Evolutionary conservation across 176 grass and related monocot species (phyloP).

Genomic region (Oryza australiensis): DNA sequence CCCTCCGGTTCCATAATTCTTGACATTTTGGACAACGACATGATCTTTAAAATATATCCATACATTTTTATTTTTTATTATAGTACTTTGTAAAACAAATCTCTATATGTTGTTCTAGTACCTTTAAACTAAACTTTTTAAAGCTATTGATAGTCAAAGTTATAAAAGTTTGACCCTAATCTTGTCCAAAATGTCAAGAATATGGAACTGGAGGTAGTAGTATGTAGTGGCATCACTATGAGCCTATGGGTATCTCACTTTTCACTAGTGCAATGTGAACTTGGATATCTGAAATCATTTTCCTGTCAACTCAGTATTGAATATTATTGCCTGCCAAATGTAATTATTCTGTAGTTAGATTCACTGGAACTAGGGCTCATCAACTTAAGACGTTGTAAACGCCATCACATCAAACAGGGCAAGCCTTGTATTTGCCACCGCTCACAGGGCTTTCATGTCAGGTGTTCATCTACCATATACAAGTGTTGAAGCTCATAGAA

Average conservation of each 20-base stretch:
- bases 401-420: not conserved
- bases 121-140: too few species aligned
- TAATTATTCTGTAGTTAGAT: not conserved
- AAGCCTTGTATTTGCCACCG: conserved; percentile 8
- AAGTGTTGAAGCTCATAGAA: conserved; percentile 17
- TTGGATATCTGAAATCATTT: not conserved
- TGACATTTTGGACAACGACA: too few species aligned
- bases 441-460: conserved; percentile 9
- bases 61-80: too few species aligned
- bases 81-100: too few species aligned
- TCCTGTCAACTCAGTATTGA: not conserved
- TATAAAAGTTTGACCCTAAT: too few species aligned
- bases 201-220: too few species aligned
- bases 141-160: too few species aligned
- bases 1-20: too few species aligned
- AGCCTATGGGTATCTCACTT: not conserved
- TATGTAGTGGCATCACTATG: not conserved
- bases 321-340: not conserved
- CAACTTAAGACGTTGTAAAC: not conserved
- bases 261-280: not conserved
- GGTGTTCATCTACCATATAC: not conserved
- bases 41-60: too few species aligned
- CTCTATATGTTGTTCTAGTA: too few species aligned
- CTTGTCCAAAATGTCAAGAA: too few species aligned
- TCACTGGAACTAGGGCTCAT: not conserved